These are phyloP conservation scores for Saccharomycopsis malanga DNA, from an alignment of 805 yeast species.

Conservation along the genomic window DNA sequence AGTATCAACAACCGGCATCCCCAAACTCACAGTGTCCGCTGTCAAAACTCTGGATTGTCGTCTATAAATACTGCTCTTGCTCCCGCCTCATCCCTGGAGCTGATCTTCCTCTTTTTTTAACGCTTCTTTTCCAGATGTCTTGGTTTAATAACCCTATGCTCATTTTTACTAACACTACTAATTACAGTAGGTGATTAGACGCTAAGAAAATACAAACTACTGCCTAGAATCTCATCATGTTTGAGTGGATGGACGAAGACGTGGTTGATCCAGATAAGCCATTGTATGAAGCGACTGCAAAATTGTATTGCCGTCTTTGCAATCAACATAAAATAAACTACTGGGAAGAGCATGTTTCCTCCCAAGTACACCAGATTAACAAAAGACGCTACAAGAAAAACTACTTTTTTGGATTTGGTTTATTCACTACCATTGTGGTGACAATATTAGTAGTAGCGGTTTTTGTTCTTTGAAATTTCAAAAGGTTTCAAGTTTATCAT, in stretches of 20 bases:
- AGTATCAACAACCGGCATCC: too few species aligned
- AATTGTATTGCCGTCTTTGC: conserved; percentile 18
- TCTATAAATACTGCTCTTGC: too few species aligned
- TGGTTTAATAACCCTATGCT: too few species aligned
- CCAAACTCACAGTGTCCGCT: too few species aligned
- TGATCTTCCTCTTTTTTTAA: too few species aligned
- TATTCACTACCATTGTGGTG: not conserved
- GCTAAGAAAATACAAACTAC: too few species aligned
- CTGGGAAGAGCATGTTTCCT: conserved; percentile 14
- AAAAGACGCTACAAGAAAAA: conserved; percentile 2
- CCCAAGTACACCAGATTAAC: conserved; percentile 4
- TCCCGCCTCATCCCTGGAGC: too few species aligned
- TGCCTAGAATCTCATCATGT: too few species aligned
- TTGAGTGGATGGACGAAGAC: conserved; percentile 17
- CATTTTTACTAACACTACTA: too few species aligned
- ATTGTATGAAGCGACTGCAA: conserved; percentile 13
- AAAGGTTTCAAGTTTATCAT: not conserved
- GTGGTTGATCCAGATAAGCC: conserved; percentile 15
- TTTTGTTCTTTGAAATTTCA: not conserved
- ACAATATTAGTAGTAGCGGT: not conserved
- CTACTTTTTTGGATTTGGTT: not conserved
- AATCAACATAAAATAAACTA: conserved; percentile 7
- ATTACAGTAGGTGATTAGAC: too few species aligned
- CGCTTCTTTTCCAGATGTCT: too few species aligned
- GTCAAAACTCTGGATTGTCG: too few species aligned